phyloP scores from a whole-genome alignment of 73 alveolate species.

The Paramecium octaurelia region DNA sequence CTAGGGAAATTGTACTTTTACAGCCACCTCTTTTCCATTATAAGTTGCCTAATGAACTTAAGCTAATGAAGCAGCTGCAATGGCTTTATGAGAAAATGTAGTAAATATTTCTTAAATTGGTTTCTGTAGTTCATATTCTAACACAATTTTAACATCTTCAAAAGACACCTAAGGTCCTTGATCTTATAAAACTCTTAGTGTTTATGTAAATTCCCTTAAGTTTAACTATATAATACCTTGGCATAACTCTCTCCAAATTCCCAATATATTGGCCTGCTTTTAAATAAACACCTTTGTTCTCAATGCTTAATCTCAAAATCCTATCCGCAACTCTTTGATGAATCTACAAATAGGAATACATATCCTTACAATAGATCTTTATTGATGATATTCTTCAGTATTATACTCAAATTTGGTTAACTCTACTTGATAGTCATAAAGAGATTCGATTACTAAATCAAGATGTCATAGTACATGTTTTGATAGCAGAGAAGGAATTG shows the following conservation, averaged over 20 bases:
- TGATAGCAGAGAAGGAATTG: slow-evolving; percentile 46
- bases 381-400: slow-evolving; percentile 50
- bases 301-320: slow-evolving; percentile 49
- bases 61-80: slow-evolving; percentile 86
- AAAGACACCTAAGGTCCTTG: slow-evolving; percentile 50
- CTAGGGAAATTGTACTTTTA: slow-evolving; percentile 73
- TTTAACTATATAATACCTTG: slow-evolving; percentile 39
- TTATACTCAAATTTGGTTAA: slow-evolving; percentile 34
- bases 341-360: neutral
- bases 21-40: slow-evolving; percentile 77
- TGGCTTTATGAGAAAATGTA: slow-evolving; percentile 71
- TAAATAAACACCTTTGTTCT: slow-evolving; percentile 68
- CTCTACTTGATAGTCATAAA: slow-evolving; percentile 46
- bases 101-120: slow-evolving; percentile 63
- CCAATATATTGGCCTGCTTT: slow-evolving; percentile 72
- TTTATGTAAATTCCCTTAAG: slow-evolving; percentile 57
- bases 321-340: slow-evolving; percentile 67
- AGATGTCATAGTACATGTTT: neutral
- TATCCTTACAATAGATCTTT: slow-evolving; percentile 45
- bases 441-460: slow-evolving; percentile 9
- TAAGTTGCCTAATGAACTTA: slow-evolving; percentile 79
- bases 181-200: slow-evolving; percentile 46
- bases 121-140: slow-evolving; percentile 14
- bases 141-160: slow-evolving; percentile 40
- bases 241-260: slow-evolving; percentile 68